Evolutionary conservation across 345 rosid species (phyloP).

Genomic region (Populus tremula): DNA sequence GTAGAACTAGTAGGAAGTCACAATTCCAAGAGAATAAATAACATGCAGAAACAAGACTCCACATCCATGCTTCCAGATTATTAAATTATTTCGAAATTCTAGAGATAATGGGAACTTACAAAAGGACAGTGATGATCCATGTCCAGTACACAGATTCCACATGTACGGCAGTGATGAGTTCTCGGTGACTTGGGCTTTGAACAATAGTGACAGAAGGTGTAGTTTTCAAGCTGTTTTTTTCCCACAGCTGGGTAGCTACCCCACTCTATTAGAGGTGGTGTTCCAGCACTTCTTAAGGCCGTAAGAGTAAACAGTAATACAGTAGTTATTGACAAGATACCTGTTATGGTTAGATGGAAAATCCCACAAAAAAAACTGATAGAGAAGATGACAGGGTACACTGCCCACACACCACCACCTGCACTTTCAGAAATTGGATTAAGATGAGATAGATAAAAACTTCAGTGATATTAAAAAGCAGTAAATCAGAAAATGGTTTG

Average conservation of each 20-base stretch:
- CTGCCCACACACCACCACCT: constrained; percentile 95
- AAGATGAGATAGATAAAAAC: constrained; percentile 12
- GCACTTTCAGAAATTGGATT: constrained; percentile 27
- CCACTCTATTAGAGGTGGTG: constrained; percentile 54
- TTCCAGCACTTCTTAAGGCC: constrained; percentile 71
- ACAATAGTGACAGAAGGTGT: constrained; percentile 71
- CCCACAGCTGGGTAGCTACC: constrained; percentile 88
- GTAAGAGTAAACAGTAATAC: constrained; percentile 59
- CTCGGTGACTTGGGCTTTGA: constrained; percentile 82
- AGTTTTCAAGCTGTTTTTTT: constrained; percentile 65
- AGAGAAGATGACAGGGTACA: constrained; percentile 68
- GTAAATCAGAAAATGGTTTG: not conserved
- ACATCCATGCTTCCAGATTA: not conserved
- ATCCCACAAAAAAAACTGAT: constrained; percentile 52
- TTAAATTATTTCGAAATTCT: not conserved
- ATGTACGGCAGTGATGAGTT: constrained; percentile 89
- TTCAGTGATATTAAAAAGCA: not conserved
- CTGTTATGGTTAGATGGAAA: constrained; percentile 45
- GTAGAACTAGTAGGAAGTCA: not conserved
- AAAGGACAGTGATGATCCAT: constrained; percentile 99
- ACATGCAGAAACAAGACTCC: not conserved
- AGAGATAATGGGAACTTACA: constrained; percentile 46
- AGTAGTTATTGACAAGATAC: constrained; percentile 49
- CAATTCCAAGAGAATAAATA: not conserved
- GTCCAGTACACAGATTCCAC: constrained; percentile 81